phyloP scores from a whole-genome alignment of 2,329 filamentous ascomycete species.

The Aureobasidium mangrovei region DNA sequence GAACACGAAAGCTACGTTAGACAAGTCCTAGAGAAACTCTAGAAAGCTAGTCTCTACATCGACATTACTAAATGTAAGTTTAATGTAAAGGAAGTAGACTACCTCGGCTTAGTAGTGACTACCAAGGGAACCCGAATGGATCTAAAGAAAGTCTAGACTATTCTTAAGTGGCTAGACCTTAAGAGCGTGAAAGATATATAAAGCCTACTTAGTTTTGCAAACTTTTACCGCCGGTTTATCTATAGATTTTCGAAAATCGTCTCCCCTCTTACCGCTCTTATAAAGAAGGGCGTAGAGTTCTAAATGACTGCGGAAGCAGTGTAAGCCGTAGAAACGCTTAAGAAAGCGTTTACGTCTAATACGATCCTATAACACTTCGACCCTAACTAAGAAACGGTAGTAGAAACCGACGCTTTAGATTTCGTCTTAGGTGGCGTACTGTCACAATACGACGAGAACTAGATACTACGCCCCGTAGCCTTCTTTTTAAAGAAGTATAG shows the following conservation, averaged over 20 bases:
- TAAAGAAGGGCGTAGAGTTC: neutral
- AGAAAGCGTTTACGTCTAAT: neutral
- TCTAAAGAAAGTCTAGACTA: neutral
- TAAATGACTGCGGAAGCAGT: too few species aligned
- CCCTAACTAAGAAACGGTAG: neutral
- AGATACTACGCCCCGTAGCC: neutral
- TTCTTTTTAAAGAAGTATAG: neutral
- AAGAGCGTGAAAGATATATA: neutral
- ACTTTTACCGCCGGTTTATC: neutral
- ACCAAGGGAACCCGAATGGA: neutral
- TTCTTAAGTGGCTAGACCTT: neutral
- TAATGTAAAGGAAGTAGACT: neutral
- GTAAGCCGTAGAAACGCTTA: too few species aligned
- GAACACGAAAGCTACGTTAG: neutral
- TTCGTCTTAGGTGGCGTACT: neutral
- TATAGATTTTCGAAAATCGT: neutral
- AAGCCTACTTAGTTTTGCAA: neutral
- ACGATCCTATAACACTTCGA: neutral
- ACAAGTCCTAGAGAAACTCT: neutral
- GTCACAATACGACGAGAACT: neutral
- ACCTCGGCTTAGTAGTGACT: neutral
- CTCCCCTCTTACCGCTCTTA: neutral
- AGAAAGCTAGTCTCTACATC: neutral
- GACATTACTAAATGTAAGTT: neutral
- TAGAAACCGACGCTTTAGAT: neutral